Evolutionary conservation across 208 protist genomes (phyloP), one percentile per base, ranked within the genome.

Genomic region (Wallacemonas rigidus): DNA sequence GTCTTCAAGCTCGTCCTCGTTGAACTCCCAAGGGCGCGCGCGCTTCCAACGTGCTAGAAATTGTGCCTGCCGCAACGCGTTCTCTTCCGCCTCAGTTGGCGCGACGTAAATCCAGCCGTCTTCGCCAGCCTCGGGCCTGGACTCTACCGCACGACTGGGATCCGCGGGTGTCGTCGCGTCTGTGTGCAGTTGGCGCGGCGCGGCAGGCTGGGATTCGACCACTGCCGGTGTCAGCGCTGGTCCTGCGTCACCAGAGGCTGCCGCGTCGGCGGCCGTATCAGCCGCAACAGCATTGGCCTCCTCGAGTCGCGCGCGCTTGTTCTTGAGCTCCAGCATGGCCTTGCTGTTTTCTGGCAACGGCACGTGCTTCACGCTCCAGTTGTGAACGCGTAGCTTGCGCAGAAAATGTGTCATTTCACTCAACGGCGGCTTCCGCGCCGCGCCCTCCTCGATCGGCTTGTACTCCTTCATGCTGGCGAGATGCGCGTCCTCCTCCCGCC

Each of bases 341-440:
- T 83, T 87, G 56, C 74, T 80, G 68, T 81, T 63, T 1, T 60
- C 43, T 15, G 71, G 48, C 12, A 88, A 73, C 11, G 68, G 62
- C 15, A 83, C 63, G 26, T 68, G 50, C 36, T 79, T 77, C 61
- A 92, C 74, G 39, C 67, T 72, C 88, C 91, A 95, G 75, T 95
- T 95, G 55, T 95, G 88, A 45, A 95, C 85, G 4, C 88, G 85
- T 53, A 95, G 69, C 38, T 82, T 71, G 5, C 90, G 86, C 75
- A 95, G 56, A 74, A 95, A 95, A 1, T 73, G 15, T 6, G 90
- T 93, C 90, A 95, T 95, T 35, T 91, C 86, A 35, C 82, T 83
- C 36, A 61, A 81, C 57, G 47, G n/a, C 40, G 64, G 55, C 53
- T 53, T 69, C 51, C 12, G 50, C 12, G 65, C 26, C 65, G 74